These are phyloP conservation scores for Picea abies DNA, from an alignment of 83 land plant genomes.

Conservation along the genomic window DNA sequence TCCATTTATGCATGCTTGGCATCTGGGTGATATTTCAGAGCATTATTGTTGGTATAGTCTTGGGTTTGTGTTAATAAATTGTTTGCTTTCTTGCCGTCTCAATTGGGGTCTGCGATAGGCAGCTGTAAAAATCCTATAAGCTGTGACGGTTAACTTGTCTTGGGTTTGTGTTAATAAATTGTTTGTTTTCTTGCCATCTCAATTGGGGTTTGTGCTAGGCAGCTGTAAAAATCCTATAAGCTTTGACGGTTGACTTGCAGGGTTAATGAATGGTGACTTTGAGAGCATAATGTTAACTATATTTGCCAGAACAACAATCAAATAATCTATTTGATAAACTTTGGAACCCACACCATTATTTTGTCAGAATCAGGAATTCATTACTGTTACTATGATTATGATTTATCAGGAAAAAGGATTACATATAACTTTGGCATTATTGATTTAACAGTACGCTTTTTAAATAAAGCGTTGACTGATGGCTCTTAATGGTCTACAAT, in stretches of 20 bases:
- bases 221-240: neutral
- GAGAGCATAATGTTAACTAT: neutral
- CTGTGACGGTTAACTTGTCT: too few relatives aligned
- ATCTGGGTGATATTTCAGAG: neutral
- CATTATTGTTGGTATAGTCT: neutral
- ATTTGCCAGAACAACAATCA: neutral
- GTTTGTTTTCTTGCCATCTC: neutral
- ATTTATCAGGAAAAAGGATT: neutral
- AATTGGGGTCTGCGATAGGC: neutral
- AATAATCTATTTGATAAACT: neutral
- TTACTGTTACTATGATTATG: neutral
- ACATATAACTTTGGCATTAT: neutral
- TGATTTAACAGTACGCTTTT: neutral
- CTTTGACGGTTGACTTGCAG: too few relatives aligned
- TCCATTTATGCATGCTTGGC: neutral
- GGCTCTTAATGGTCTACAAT: constrained; percentile 4
- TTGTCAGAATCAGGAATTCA: neutral
- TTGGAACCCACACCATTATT: neutral
- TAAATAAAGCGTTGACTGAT: constrained; percentile 17
- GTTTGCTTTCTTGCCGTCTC: neutral
- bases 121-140: neutral
- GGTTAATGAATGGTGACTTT: neutral
- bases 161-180: neutral
- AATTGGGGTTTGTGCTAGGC: neutral
- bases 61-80: constrained; percentile 9